Evolutionary conservation across 2,329 filamentous ascomycete species (phyloP).

Genomic region (Monilinia laxa): DNA sequence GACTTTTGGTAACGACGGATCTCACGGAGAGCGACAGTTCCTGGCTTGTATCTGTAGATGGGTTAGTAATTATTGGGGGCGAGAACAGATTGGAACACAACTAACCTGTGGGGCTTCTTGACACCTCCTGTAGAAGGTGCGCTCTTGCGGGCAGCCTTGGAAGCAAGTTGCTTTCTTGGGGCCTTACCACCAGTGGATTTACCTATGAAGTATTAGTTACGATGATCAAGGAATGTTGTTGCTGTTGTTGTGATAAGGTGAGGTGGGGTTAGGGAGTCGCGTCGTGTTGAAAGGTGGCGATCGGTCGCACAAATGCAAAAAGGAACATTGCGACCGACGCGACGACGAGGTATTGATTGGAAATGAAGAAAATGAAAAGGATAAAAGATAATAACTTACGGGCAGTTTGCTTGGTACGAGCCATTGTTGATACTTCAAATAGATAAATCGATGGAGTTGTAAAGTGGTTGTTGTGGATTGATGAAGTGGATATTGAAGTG

Average conservation of each 20-base stretch:
- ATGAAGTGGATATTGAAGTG: constrained; percentile 24
- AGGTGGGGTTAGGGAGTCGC: constrained; percentile 22
- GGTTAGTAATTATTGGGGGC: neutral
- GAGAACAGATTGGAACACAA: neutral
- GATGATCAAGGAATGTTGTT: constrained; percentile 25
- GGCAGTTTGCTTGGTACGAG: constrained; percentile 42
- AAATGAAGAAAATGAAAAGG: neutral
- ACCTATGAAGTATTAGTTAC: constrained; percentile 42
- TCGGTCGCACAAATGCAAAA: constrained; percentile 27
- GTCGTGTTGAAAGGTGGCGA: constrained; percentile 21
- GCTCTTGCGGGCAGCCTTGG: constrained; percentile 96
- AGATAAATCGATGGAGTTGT: constrained; percentile 18
- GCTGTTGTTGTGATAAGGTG: neutral
- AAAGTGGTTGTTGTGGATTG: constrained; percentile 30
- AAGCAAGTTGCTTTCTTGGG: constrained; percentile 93
- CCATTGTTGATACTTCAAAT: constrained; percentile 40
- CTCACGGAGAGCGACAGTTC: constrained; percentile 95
- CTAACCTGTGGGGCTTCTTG: constrained; percentile 22
- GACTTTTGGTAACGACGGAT: constrained; percentile 98
- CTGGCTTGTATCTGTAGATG: constrained; percentile 78
- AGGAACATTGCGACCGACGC: constrained; percentile 35
- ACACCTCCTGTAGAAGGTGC: constrained; percentile 76
- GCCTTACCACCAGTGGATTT: constrained; percentile 80
- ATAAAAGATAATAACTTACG: constrained; percentile 23
- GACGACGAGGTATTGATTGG: constrained; percentile 9